phyloP scores from a whole-genome alignment of 2,329 filamentous ascomycete species.

The Gnomoniopsis smithogilvyi region DNA sequence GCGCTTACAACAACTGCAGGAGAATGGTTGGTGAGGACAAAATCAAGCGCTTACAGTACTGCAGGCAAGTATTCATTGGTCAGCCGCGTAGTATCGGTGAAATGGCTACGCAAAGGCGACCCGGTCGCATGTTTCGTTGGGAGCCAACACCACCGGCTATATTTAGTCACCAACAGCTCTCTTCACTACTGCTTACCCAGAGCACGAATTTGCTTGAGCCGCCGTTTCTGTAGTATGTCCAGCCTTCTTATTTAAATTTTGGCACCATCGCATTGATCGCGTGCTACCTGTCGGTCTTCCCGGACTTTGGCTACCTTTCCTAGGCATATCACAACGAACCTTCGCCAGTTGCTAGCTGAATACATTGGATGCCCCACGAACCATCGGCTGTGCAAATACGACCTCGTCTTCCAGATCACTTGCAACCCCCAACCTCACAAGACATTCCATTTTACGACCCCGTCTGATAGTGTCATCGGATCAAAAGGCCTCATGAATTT shows the following conservation, averaged over 20 bases:
- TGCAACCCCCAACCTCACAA: neutral
- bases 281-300: neutral
- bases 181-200: too few species aligned
- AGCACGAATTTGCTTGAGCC: too few species aligned
- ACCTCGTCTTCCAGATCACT: constrained; percentile 9
- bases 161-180: too few species aligned
- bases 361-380: neutral
- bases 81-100: too few species aligned
- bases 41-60: neutral
- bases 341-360: neutral
- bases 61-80: too few species aligned
- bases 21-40: neutral
- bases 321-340: neutral
- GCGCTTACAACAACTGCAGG: neutral
- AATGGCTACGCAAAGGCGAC: too few species aligned
- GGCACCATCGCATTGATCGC: too few species aligned
- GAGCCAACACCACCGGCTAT: too few species aligned
- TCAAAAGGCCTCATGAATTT: constrained; percentile 24
- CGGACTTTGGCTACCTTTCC: neutral
- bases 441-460: neutral
- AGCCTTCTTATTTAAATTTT: too few species aligned
- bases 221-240: too few species aligned
- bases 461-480: neutral
- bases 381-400: neutral
- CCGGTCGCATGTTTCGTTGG: too few species aligned